Percentiles rank a stretch among this genome's conserved stretches.
Conservation (phyloP, 2,329 filamentous ascomycete genomes). For the Aspergillus ruber region DNA sequence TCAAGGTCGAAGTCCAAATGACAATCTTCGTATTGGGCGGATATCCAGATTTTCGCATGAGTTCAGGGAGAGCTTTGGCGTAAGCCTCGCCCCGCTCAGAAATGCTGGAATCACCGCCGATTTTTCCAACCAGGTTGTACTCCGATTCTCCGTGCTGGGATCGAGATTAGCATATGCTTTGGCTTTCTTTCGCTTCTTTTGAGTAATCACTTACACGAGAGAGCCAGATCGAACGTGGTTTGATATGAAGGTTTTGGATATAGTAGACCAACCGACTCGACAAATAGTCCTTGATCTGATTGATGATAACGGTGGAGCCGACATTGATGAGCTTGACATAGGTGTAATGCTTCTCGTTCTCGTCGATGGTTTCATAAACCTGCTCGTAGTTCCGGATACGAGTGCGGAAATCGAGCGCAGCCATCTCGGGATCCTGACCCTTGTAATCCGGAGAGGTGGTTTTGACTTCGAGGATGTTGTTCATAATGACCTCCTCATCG, state of each 20-base stretch:
- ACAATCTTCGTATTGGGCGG: conserved; percentile 60
- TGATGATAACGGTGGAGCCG: conserved; percentile 94
- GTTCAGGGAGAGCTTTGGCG: conserved; percentile 72
- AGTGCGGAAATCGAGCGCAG: conserved; percentile 85
- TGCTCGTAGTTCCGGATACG: conserved; percentile 97
- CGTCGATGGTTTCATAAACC: conserved; percentile 88
- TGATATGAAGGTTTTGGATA: conserved; percentile 97
- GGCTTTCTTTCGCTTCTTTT: neutral
- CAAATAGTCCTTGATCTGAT: conserved; percentile 92
- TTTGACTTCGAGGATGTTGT: conserved; percentile 96
- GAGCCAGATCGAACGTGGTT: conserved; percentile 91
- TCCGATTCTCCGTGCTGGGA: conserved; percentile 83
- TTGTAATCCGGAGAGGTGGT: conserved; percentile 91
- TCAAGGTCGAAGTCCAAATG: conserved; percentile 69
- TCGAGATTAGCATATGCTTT: conserved; percentile 10
- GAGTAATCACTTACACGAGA: conserved; percentile 62
- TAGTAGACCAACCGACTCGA: conserved; percentile 97
- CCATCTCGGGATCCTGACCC: conserved; percentile 86
- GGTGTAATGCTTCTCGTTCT: conserved; percentile 78
- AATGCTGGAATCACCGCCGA: conserved; percentile 84
- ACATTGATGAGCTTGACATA: conserved; percentile 98
- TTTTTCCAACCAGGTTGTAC: conserved; percentile 84
- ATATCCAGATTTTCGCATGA: conserved; percentile 79
- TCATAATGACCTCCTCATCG: conserved; percentile 93
- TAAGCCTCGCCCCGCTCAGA: conserved; percentile 84